Percentiles rank a stretch among this genome's conserved stretches.
Conservation (phyloP, 768 basidiomycete species). For the Daedaleopsis sinensis region DNA sequence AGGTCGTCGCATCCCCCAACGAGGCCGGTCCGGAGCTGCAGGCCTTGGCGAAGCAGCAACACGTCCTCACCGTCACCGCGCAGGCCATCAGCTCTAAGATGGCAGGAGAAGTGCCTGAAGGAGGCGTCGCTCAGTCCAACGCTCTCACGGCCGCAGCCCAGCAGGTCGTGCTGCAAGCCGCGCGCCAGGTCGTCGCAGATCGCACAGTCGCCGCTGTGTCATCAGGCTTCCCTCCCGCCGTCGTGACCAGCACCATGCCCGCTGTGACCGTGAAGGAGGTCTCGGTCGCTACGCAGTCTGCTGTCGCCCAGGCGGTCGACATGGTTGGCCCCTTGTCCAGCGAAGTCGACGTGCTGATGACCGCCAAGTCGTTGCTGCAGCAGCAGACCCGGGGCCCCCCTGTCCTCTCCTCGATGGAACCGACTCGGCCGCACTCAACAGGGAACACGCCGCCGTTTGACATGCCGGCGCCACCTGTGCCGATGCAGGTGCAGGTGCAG, state of each 20-base stretch:
- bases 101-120: slow-evolving; percentile 52
- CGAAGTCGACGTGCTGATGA: slow-evolving; percentile 81
- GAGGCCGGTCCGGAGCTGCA: slow-evolving; percentile 53
- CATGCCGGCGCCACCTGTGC: slow-evolving; percentile 7
- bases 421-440: slow-evolving; percentile 39
- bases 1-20: slow-evolving; percentile 58
- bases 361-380: slow-evolving; percentile 58
- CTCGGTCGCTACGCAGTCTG: slow-evolving; percentile 68
- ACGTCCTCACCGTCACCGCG: slow-evolving; percentile 72
- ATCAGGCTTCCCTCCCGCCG: slow-evolving; percentile 40
- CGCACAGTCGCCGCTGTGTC: slow-evolving; percentile 48
- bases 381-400: slow-evolving; percentile 40
- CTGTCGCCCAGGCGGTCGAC: slow-evolving; percentile 83
- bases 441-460: slow-evolving; percentile 28
- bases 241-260: slow-evolving; percentile 26
- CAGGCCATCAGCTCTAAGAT: slow-evolving; percentile 76
- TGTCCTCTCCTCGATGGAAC: slow-evolving; percentile 30
- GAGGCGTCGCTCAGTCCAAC: slow-evolving; percentile 47
- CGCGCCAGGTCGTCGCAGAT: slow-evolving; percentile 57
- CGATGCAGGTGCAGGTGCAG: slow-evolving; percentile 3
- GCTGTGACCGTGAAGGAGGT: slow-evolving; percentile 60
- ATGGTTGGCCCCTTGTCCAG: slow-evolving; percentile 72
- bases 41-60: slow-evolving; percentile 79
- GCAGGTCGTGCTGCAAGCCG: slow-evolving; percentile 81
- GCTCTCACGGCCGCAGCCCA: slow-evolving; percentile 76